Evolutionary conservation across 768 basidiomycete genomes (phyloP), one percentile per base, ranked within the genome.

Genomic region (Agaricus sinodeliciosus): DNA sequence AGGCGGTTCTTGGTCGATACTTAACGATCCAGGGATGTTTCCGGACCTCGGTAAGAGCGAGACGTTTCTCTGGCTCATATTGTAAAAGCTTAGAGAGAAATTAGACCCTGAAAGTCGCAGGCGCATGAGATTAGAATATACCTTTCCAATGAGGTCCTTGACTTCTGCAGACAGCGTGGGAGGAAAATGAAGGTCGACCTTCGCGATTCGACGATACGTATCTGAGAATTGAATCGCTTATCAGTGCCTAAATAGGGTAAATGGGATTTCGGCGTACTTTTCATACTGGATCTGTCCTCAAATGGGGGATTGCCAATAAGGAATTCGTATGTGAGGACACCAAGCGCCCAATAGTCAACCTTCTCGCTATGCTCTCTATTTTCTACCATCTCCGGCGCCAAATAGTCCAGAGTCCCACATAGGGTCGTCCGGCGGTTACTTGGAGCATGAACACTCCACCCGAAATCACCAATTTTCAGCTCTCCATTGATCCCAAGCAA

Each of bases 351-450:
- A 55, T 92, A 79, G 62, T 98, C 95, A 36, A 98, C 95, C 58
- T 74, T 85, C 62, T 93, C 90, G 49, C 78, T 86, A 65, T 98
- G 94, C 55, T 89, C 90, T 59, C 80, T 85, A 0, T 87, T 85
- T 60, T 96, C 93, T 12, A 99, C 90, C 96, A 98, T 99, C 75
- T 98, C 95, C 11, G 96, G 95, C 0, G 96, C 94, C 9, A 99
- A 77, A 65, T 98, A 98, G 66, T 98, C 96, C 42, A 97, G 71
- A 1, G 95, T 98, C 11, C 95, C 95, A 60, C 95, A 98, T 9
- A 98, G 77, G 0, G 96, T 97, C 70, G 79, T 87, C 41, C 95
- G 72, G 42, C 94, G 73, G 64, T 93, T 90, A 1, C 90, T 83
- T 0, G 95, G 95, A 0, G 94, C 95, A 66, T 98, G 95, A 7